phyloP scores from a whole-genome alignment of 1,284 basidiomycete species.

The Ceratobasidium papillatum region DNA sequence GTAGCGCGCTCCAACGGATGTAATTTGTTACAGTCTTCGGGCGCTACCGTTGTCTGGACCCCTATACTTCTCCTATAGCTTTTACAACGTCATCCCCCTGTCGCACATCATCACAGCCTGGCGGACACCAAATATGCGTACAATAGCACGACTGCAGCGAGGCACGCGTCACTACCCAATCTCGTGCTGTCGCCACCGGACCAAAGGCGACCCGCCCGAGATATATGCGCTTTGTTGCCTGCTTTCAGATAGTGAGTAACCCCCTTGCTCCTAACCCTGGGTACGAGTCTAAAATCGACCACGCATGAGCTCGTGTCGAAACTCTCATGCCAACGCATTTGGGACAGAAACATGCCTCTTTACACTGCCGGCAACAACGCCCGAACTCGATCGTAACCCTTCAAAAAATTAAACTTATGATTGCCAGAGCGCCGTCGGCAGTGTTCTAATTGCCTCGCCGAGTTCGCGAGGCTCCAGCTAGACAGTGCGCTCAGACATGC shows the following conservation, averaged over 20 bases:
- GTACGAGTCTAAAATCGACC: not conserved
- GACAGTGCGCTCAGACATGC: not conserved
- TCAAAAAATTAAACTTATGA: conserved; percentile 10
- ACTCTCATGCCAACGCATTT: not conserved
- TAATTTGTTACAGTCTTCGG: not conserved
- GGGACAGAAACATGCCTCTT: not conserved
- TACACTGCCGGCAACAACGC: conserved; percentile 11
- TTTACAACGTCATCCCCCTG: conserved; percentile 8
- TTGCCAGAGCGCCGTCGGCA: conserved; percentile 16
- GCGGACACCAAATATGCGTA: not conserved
- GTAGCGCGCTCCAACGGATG: conserved; percentile 1
- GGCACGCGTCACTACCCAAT: not conserved
- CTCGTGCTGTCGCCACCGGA: conserved; percentile 18
- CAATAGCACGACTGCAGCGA: conserved; percentile 25
- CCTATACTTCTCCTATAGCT: not conserved
- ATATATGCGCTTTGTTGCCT: conserved; percentile 17
- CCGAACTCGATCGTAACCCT: conserved; percentile 3
- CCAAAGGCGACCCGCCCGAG: conserved; percentile 13
- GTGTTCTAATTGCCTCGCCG: conserved; percentile 28
- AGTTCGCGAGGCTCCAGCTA: conserved; percentile 11
- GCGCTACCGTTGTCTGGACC: conserved; percentile 7
- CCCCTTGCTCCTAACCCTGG: not conserved
- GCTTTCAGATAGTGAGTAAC: not conserved
- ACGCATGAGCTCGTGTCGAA: not conserved
- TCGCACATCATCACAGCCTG: not conserved